A percentile compares a stretch with the other conserved stretches of the same genome.
These are phyloP conservation scores for Tolypocladium cylindrosporum DNA, from an alignment of 2,329 filamentous ascomycete species.

Conservation along the genomic window DNA sequence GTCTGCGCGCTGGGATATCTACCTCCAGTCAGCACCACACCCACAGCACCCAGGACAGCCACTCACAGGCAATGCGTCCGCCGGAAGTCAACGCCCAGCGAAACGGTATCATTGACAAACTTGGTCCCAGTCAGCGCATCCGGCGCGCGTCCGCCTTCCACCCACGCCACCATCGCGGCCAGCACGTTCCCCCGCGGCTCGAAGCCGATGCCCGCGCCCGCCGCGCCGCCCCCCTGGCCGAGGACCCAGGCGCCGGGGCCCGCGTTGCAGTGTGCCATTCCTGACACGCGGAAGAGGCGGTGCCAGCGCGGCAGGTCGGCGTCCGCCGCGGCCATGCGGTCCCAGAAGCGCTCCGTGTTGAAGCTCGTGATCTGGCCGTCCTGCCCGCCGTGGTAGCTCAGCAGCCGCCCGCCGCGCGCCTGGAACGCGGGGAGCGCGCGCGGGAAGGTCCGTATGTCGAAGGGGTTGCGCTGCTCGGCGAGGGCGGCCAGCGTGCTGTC, in stretches of 20 bases:
- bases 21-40: background rate
- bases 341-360: constrained; percentile 13
- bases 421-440: constrained; percentile 28
- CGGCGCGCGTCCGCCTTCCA: constrained; percentile 30
- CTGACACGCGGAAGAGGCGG: constrained; percentile 41
- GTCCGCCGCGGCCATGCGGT: constrained; percentile 20
- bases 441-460: constrained; percentile 25
- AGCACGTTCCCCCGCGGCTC: constrained; percentile 33
- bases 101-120: constrained; percentile 16
- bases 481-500: constrained; percentile 28
- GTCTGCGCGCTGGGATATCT: background rate
- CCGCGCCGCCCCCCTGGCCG: constrained; percentile 10
- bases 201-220: constrained; percentile 11
- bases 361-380: constrained; percentile 29
- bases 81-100: constrained; percentile 15
- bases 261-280: constrained; percentile 40
- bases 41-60: background rate
- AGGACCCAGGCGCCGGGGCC: constrained; percentile 33
- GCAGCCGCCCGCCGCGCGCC: constrained; percentile 29
- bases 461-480: constrained; percentile 23
- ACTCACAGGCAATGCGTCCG: constrained; percentile 19
- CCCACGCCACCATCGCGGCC: constrained; percentile 37
- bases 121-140: constrained; percentile 26
- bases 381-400: constrained; percentile 35
- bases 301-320: constrained; percentile 29